A percentile compares a stretch with the other conserved stretches of the same genome.
Evolutionary conservation across 495 filamentous ascomycete species (phyloP).

Genomic region (Margaritispora aquatica): DNA sequence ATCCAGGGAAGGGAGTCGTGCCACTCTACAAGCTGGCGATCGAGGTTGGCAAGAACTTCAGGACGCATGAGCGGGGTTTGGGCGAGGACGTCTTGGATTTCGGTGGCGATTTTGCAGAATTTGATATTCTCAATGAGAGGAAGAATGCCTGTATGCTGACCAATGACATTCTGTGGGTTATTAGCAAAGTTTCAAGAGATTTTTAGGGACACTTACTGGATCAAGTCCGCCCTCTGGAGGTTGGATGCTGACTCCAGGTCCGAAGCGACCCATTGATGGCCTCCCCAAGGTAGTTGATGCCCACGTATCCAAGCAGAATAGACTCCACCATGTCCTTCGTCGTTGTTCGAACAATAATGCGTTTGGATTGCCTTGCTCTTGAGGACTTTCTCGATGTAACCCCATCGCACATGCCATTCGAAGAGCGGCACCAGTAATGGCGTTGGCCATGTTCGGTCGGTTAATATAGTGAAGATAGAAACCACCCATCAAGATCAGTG

Average conservation of each 20-base stretch:
- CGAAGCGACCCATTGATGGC: slow-evolving; percentile 69
- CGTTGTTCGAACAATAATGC: slow-evolving; percentile 54
- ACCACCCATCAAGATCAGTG: slow-evolving; percentile 63
- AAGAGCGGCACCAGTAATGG: slow-evolving; percentile 57
- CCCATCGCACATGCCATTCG: slow-evolving; percentile 69
- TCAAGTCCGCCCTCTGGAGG: slow-evolving; percentile 42
- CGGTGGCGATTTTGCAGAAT: slow-evolving; percentile 72
- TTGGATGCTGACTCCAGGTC: slow-evolving; percentile 65
- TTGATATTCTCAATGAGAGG: slow-evolving; percentile 72
- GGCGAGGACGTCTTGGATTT: slow-evolving; percentile 71
- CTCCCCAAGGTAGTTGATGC: slow-evolving; percentile 70
- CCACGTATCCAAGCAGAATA: slow-evolving; percentile 79
- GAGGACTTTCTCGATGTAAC: slow-evolving; percentile 64
- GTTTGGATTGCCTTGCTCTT: slow-evolving; percentile 41
- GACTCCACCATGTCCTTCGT: slow-evolving; percentile 71
- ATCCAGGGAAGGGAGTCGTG: slow-evolving; percentile 66
- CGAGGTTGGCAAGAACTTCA: slow-evolving; percentile 58
- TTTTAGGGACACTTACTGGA: slow-evolving; percentile 12
- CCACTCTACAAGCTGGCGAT: slow-evolving; percentile 64
- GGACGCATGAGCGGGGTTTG: slow-evolving; percentile 58
- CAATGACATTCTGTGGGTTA: slow-evolving; percentile 34
- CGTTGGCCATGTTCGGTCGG: slow-evolving; percentile 69
- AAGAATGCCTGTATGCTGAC: slow-evolving; percentile 55
- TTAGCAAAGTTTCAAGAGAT: neutral
- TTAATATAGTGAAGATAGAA: slow-evolving; percentile 79